These are phyloP conservation scores for Lycium ferocissimum DNA, from an alignment of 257 asterid species.

Conservation along the genomic window DNA sequence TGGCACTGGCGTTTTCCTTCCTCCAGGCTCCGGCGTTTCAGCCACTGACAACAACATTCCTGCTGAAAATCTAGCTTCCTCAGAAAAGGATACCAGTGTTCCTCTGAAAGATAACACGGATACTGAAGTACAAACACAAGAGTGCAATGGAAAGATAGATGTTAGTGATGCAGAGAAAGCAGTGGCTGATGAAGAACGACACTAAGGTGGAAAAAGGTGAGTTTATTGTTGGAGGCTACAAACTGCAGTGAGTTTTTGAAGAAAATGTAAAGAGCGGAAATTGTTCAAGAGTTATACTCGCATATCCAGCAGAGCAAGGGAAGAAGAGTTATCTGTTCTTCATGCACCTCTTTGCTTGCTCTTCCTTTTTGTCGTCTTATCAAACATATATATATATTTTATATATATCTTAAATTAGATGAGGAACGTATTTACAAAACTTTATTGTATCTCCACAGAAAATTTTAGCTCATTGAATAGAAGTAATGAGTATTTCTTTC, in stretches of 20 bases:
- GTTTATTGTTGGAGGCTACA: slow-evolving; percentile 35
- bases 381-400: slow-evolving; percentile 32
- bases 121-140: slow-evolving; percentile 33
- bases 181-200: slow-evolving; percentile 44
- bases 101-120: slow-evolving; percentile 32
- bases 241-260: slow-evolving; percentile 51
- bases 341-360: slow-evolving; percentile 39
- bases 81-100: slow-evolving; percentile 43
- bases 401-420: slow-evolving; percentile 28
- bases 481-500: neutral
- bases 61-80: slow-evolving; percentile 31
- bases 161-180: slow-evolving; percentile 33
- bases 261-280: slow-evolving; percentile 71
- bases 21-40: slow-evolving; percentile 56
- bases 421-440: slow-evolving; percentile 18
- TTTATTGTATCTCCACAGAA: slow-evolving; percentile 24
- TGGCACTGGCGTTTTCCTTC: slow-evolving; percentile 95
- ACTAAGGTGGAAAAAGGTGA: slow-evolving; percentile 22
- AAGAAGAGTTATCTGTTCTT: slow-evolving; percentile 25
- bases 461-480: slow-evolving; percentile 4
- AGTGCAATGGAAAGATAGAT: slow-evolving; percentile 51
- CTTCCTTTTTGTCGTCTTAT: slow-evolving; percentile 47
- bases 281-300: slow-evolving; percentile 32
- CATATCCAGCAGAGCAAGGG: slow-evolving; percentile 40
- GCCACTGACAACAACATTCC: slow-evolving; percentile 40